Evolutionary conservation across 345 rosid species (phyloP), one percentile per base, ranked within the genome.

Genomic region (Euphorbia pulcherrima): DNA sequence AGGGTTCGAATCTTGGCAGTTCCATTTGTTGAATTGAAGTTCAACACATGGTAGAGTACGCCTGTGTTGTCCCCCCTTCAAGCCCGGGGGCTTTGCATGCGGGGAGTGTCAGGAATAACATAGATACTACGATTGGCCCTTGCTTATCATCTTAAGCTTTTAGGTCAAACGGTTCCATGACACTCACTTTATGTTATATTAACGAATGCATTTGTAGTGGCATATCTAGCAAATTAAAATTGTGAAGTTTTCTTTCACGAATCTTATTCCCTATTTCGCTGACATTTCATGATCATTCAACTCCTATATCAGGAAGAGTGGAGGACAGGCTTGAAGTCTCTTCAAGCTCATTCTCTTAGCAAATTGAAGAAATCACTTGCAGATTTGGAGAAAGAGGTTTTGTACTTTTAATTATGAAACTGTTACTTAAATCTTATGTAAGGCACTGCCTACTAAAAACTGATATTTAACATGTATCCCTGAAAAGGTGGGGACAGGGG

Each of bases 381-480:
- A 2, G 84, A 82, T 64, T 81, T 94, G 58, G 96, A 94, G 82
- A 89, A 81, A 79, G 97, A 91, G 97, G 99, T 94, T 73, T 30
- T 30, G 11, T 6, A 6, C 48, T 50, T 64, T 5, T 54, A 9
- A 44, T 37, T 28, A 4, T 69, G 71, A 16, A 57, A 17, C 20
- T 47, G 29, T 37, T 14, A 35, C 20, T 62, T 27, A 46, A 29
- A 7, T 3, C 20, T 18, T 29, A 39, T 29, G 20, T n/a, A 11
- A 39, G 23, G 5, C 26, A 2, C 44, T 51, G 14, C n/a, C 68
- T 71, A 47, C 46, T 69, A 41, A 27, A 60, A 58, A 58, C 35
- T 68, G 52, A 59, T 24, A 18, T 41, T 27, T 20, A 16, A 41
- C 44, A n/a, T 29, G 29, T 41, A 59, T 82, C 28, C 65, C 72